Conservation (phyloP, 2,329 filamentous ascomycete genomes). For the Epichloe brachyelytri region DNA sequence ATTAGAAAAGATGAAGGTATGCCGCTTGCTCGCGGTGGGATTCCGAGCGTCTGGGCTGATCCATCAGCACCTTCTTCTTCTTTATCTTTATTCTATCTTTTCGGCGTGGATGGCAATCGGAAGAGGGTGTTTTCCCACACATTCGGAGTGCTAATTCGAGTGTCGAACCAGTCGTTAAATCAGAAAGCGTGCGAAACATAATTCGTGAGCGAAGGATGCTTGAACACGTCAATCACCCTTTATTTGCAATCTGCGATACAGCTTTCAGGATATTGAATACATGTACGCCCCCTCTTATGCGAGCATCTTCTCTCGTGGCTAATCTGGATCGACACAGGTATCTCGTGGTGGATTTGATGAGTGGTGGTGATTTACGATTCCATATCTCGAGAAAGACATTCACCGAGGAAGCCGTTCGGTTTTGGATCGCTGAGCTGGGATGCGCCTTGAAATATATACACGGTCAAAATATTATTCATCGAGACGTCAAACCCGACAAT, state of each 20-base stretch:
- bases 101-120: too few species aligned
- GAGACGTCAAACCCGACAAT: constrained; percentile 88
- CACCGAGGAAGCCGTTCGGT: constrained; percentile 89
- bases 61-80: too few species aligned
- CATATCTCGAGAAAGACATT: constrained; percentile 97
- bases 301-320: background rate
- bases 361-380: constrained; percentile 87
- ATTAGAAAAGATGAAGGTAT: constrained; percentile 96
- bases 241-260: constrained; percentile 95
- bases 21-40: constrained; percentile 13
- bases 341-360: constrained; percentile 96
- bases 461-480: constrained; percentile 74
- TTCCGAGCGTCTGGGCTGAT: background rate
- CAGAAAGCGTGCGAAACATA: constrained; percentile 95
- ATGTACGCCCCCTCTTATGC: constrained; percentile 47
- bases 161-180: constrained; percentile 65
- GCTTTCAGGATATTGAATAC: constrained; percentile 98
- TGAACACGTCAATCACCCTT: constrained; percentile 95
- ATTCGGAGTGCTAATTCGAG: background rate
- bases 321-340: constrained; percentile 47
- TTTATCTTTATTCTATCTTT: too few species aligned
- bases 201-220: constrained; percentile 96
- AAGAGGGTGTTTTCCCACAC: background rate
- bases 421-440: constrained; percentile 91
- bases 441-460: constrained; percentile 86